Conservation (phyloP, 192 early-diverging fungal genomes). For the Diversispora epigaea region DNA sequence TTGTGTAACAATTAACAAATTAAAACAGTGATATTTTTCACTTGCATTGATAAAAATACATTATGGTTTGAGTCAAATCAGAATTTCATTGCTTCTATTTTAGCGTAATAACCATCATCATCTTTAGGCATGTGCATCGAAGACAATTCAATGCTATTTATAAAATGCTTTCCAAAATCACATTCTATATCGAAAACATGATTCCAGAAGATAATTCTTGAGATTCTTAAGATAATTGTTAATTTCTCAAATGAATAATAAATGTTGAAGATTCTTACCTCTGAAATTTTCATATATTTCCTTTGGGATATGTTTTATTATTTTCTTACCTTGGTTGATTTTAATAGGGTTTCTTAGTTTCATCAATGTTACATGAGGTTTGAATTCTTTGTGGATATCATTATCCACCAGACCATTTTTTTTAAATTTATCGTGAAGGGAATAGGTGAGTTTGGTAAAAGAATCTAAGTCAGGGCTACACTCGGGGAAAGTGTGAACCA, state of each 20-base stretch:
- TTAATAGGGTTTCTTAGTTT: neutral
- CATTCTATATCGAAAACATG: neutral
- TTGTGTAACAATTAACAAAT: no score
- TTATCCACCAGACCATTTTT: neutral
- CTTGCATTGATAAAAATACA: no score
- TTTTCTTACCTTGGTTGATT: neutral
- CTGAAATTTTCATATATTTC: constrained; percentile 2
- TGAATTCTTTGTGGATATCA: constrained; percentile 3
- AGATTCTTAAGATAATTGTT: no score
- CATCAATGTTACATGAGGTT: neutral
- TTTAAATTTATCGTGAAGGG: constrained; percentile 4
- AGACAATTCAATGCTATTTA: constrained; percentile 1
- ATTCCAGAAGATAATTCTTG: no score
- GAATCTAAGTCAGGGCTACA: neutral
- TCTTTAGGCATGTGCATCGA: constrained; percentile 3
- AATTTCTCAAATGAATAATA: no score
- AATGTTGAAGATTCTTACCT: neutral
- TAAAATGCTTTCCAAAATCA: constrained; percentile 13
- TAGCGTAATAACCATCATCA: constrained; percentile 10
- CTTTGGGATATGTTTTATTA: neutral
- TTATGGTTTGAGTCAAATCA: neutral
- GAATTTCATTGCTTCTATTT: neutral
- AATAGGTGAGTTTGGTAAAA: neutral
- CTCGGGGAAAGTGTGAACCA: neutral
- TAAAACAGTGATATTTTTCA: no score